These are phyloP conservation scores for Clonostachys rhizophaga DNA, from an alignment of 2,329 filamentous ascomycete genomes.

Conservation along the genomic window DNA sequence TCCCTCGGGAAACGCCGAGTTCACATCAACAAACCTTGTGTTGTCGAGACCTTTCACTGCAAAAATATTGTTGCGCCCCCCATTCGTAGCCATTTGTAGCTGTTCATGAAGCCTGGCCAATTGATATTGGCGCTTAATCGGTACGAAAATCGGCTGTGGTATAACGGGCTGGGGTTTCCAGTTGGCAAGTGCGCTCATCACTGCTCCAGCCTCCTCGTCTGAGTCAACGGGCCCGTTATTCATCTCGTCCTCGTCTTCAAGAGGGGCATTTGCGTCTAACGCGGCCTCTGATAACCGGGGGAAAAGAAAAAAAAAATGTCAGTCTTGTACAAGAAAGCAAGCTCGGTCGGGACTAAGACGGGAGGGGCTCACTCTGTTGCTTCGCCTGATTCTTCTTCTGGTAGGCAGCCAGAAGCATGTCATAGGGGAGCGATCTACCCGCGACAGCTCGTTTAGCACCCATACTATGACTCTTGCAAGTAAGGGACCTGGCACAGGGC, in stretches of 20 bases:
- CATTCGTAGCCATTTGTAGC: conserved; percentile 61
- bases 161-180: conserved; percentile 77
- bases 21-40: conserved; percentile 32
- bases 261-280: conserved; percentile 86
- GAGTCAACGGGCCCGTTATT: conserved; percentile 82
- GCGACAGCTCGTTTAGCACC: conserved; percentile 86
- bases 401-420: conserved; percentile 83
- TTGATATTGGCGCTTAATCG: conserved; percentile 60
- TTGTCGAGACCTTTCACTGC: conserved; percentile 38
- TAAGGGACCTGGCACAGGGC: conserved; percentile 81
- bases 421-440: conserved; percentile 82
- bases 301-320: background rate
- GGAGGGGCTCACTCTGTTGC: conserved; percentile 72
- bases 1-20: conserved; percentile 21
- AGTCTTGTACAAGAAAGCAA: conserved; percentile 6
- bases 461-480: conserved; percentile 95
- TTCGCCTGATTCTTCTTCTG: conserved; percentile 99
- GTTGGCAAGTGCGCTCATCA: conserved; percentile 75
- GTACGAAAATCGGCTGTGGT: conserved; percentile 56
- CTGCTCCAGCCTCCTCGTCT: conserved; percentile 86
- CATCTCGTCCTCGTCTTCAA: conserved; percentile 80
- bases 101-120: conserved; percentile 61
- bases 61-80: conserved; percentile 61
- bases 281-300: conserved; percentile 64
- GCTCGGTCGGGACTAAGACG: background rate